Base-by-base conservation (phyloP, 139 green algal genomes). In the Auxenochlorella pyrenoidosa region DNA sequence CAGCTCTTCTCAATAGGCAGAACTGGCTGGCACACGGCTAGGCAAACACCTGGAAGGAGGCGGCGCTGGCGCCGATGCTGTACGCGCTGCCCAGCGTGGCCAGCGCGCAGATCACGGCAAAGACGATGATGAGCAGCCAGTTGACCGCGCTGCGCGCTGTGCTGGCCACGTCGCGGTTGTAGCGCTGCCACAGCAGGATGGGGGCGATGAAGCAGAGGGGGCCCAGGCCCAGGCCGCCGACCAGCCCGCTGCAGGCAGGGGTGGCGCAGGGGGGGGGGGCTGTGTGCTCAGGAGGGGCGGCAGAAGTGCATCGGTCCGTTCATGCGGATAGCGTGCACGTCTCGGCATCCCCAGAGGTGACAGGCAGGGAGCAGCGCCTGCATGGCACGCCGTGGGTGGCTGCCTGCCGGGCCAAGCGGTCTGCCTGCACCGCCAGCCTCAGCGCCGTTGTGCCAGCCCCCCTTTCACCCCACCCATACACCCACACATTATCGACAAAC, bases 171-270 rank as follows among this genome's bases (percentile, higher is more conserved):
- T 79, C 40, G 32, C 32, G 34, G 72, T 79, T 79, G 72, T 79
- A 79, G 36, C 32, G 44, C 34, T 26, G 44, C 72, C 72, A 79
- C 38, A 79, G 19, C 21, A 41, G 32, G 38, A 79, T 41, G 38
- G 72, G 72, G 38, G 44, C 32, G 72, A 79, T 79, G 72, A 79
- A 79, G 40, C 72, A 79, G 38, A 79, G 72, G 72, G 72, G 72
- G 5, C 32, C 72, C 72, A 79, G 44, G 72, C 72, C 44, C 5
- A 38, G 34, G 38, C 72, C 72, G 72, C 72, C 72, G 19, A 51
- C 44, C 32, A 79, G 72, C 19, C 72, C 72, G 40, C 72, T 79
- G 72, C 72, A 77, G 13, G 38, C 72, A 79, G 22, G n/a, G 72
- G 36, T 54, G 47, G 47, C 47, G 16, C 28, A 79, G 28, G 5